Base-by-base conservation (phyloP, 164 flowering plant species). In the Malania oleifera region DNA sequence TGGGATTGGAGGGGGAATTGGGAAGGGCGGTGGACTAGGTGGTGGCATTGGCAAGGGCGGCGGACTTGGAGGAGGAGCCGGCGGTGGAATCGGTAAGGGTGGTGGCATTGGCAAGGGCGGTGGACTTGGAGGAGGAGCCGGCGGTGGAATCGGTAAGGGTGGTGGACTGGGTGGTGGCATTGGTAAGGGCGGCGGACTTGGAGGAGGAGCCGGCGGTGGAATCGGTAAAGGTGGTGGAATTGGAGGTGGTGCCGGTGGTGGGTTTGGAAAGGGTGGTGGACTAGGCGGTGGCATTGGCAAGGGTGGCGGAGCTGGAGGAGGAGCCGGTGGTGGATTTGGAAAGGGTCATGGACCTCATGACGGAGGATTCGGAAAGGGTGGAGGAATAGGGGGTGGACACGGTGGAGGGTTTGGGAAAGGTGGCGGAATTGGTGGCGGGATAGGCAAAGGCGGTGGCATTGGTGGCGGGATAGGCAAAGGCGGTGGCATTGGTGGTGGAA, bases 361-460 rank as follows among this genome's bases (percentile, higher is more conserved):
- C 5, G 22, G 22, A 7, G 43, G 43, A 0, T 52, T 45, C 0
- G 77, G 74, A 0, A 57, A 46, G 18, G 76, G 73, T 34, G 71
- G 70, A 1, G 78, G 75, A 1, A 10, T 59, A 11, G 76, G 79
- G 22, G 72, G 63, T 14, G 77, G 80, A 26, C 19, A 31, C 5
- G 75, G 80, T 0, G 47, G 46, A 0, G 75, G 70, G 1, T 29
- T 12, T 19, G 67, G 67, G 19, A 35, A 6, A 15, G 75, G 75
- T 13, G 37, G 25, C 1, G 72, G 72, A 5, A 59, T 61, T 15
- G 73, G 77, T 1, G 7, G 28, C 0, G 81, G 81, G 1, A 47
- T 46, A 2, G 80, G 80, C 0, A 43, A 23, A 5, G 63, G 63
- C 2, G 12, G 9, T 7, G 65, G 64, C 12, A 26, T 15, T 23